These are phyloP conservation scores for Pelargonium cotyledonis DNA, from an alignment of 441 rosid genomes.

Conservation along the genomic window DNA sequence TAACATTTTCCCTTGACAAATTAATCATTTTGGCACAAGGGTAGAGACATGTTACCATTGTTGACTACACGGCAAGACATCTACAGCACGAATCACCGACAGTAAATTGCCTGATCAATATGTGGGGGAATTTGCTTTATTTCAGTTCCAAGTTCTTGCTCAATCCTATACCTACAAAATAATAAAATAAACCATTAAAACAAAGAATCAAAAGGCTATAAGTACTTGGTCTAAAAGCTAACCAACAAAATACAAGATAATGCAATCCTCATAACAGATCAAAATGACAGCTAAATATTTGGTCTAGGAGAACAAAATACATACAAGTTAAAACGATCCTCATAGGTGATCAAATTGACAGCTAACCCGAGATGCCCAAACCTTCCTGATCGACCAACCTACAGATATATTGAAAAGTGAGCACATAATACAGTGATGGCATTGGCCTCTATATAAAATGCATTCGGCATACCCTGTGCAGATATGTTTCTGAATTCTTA, in stretches of 20 bases:
- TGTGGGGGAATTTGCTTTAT: constrained; percentile 98
- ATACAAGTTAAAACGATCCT: constrained; percentile 96
- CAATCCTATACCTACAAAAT: constrained; percentile 43
- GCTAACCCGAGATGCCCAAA: constrained; percentile 99
- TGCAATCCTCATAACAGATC: constrained; percentile 94
- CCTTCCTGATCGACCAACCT: constrained; percentile 99
- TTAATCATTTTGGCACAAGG: no score
- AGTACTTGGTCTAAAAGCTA: background rate
- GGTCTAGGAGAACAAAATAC: constrained; percentile 9
- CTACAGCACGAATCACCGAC: constrained; percentile 45
- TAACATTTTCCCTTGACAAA: no score
- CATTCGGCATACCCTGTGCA: constrained; percentile 72
- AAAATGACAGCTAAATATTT: constrained; percentile 68
- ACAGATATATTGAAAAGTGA: constrained; percentile 16
- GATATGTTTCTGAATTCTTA: constrained; percentile 90
- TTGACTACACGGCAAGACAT: constrained; percentile 11
- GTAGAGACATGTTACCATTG: background rate
- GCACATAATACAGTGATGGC: constrained; percentile 1
- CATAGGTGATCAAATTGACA: constrained; percentile 93
- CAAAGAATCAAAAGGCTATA: background rate
- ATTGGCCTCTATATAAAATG: background rate
- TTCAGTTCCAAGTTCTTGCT: constrained; percentile 98
- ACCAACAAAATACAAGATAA: constrained; percentile 58
- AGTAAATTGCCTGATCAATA: constrained; percentile 90
- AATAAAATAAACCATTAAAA: background rate